A percentile compares a stretch with the other conserved stretches of the same genome.
Conservation (phyloP, 192 early-diverging fungal species). For the Coemansia sp. region DNA sequence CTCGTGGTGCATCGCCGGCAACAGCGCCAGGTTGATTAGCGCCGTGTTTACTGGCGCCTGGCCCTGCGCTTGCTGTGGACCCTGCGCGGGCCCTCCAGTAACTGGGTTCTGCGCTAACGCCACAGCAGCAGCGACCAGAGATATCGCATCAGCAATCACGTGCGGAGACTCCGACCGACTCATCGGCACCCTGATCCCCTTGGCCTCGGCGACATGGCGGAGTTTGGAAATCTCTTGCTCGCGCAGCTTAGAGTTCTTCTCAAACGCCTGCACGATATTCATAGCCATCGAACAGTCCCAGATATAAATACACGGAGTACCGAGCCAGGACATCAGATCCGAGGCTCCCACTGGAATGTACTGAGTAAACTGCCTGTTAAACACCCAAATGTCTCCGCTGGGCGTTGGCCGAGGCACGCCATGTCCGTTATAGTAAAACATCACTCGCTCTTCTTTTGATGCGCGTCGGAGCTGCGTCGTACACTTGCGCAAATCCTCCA, state of each 20-base stretch:
- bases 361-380: constrained; percentile 97
- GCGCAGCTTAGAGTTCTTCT: constrained; percentile 84
- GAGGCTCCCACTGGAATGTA: constrained; percentile 94
- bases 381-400: constrained; percentile 98
- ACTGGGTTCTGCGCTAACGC: constrained; percentile 16
- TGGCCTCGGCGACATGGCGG: constrained; percentile 43
- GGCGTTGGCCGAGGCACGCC: constrained; percentile 94
- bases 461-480: constrained; percentile 78
- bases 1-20: constrained; percentile 59
- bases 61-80: constrained; percentile 16
- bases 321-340: constrained; percentile 93
- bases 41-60: constrained; percentile 32
- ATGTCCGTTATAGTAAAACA: constrained; percentile 99
- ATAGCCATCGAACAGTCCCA: constrained; percentile 96
- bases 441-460: constrained; percentile 90
- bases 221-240: constrained; percentile 67
- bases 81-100: neutral
- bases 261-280: constrained; percentile 87
- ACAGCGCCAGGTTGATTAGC: constrained; percentile 49
- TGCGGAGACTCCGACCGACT: constrained; percentile 10
- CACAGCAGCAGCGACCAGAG: constrained; percentile 24
- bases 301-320: constrained; percentile 94
- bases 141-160: constrained; percentile 14
- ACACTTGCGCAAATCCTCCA: constrained; percentile 92
- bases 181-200: constrained; percentile 41